Evolutionary conservation across 2,329 filamentous ascomycete species (phyloP), one percentile per base, ranked within the genome.

Genomic region (Pestalotiopsis sp.): DNA sequence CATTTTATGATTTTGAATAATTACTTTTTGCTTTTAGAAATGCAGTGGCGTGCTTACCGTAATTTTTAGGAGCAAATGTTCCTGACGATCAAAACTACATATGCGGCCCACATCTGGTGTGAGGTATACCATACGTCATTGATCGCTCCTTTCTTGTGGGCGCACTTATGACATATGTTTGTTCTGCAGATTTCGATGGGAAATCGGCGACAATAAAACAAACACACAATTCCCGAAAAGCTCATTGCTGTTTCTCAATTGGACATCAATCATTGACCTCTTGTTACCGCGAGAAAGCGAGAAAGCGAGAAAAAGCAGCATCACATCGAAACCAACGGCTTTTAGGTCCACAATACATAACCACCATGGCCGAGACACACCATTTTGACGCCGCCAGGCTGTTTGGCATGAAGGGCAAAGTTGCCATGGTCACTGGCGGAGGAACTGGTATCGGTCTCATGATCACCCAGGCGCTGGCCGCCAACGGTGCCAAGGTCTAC

Each of bases 401-500:
- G 61, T 82, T 81, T 69, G 75, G 73, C 4, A 77, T 78, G 27
- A 72, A 78, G 68, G 79, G 74, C 41, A 79, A 74, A 63, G 78
- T 79, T 13, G 80, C 78, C 23, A 78, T 82, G 12, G 71, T 82
- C 52, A 82, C 79, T 0, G 89, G 89, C 65, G 89, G 89, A 36
- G 88, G 87, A 14, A 83, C 84, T n/a, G 90, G 90, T 23, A 92
- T 92, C 69, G 90, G 90, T 0, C 79, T 92, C 17, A 91, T 91
- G 89, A 75, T 67, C 78, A 83, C 65, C 80, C 86, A 77, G 39
- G 76, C 77, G 4, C 75, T 79, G 27, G 79, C 81, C 1, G 77
- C 79, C 13, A 84, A 83, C 74, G 82, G 82, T 1, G 81, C 80
- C 67, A 81, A 77, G 67, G 82, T 84, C 25, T 84, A 83, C 73